Conservation (phyloP, 139 green algal genomes). For the Nannochloris sp. region DNA sequence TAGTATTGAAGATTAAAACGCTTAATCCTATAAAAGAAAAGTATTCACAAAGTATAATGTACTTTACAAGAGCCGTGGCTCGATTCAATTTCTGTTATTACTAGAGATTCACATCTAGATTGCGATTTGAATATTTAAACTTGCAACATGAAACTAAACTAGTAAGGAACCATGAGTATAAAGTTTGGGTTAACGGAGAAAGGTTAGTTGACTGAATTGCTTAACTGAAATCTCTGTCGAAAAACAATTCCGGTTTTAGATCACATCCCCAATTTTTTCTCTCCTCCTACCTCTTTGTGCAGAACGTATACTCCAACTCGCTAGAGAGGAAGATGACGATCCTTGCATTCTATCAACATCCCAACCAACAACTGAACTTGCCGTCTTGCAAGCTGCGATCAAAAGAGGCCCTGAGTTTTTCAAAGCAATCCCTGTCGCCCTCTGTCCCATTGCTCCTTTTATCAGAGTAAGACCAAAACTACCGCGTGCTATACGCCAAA, state of each 20-base stretch:
- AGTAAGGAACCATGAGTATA: no score
- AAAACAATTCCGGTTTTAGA: no score
- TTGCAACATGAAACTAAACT: not conserved
- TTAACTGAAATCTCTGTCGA: not conserved
- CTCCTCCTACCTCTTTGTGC: no score
- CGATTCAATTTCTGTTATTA: no score
- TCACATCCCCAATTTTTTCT: not conserved
- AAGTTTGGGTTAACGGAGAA: not conserved
- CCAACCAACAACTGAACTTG: not conserved
- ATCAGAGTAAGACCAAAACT: not conserved
- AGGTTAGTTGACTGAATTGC: not conserved
- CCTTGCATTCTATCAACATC: not conserved
- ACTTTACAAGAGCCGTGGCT: no score
- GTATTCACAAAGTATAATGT: no score
- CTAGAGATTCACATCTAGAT: no score
- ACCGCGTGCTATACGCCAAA: not conserved
- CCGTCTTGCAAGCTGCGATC: not conserved
- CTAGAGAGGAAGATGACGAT: not conserved
- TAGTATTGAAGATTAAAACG: no score
- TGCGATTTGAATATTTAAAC: no score
- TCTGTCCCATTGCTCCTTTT: slow-evolving; percentile 6
- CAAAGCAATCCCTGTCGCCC: not conserved
- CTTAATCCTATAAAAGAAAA: no score
- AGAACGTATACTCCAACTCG: not conserved
- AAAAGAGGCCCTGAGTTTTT: not conserved